phyloP scores from a whole-genome alignment of 1,284 basidiomycete genomes.

The Apiotrichum veenhuisii region DNA sequence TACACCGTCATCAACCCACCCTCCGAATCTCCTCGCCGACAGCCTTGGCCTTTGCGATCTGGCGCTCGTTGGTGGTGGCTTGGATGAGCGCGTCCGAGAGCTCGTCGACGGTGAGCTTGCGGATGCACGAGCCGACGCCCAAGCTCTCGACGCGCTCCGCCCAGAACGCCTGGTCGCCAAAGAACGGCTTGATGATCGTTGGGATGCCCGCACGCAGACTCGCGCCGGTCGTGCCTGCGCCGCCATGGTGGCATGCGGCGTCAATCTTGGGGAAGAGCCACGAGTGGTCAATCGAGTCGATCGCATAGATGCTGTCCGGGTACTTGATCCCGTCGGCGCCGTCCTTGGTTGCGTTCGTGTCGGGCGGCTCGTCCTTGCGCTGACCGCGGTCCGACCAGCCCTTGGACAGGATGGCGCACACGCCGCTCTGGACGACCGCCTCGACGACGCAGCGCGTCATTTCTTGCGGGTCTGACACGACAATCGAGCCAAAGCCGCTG shows the following conservation, averaged over 20 bases:
- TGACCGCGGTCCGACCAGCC: constrained; percentile 93
- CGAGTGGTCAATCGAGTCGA: constrained; percentile 89
- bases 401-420: constrained; percentile 88
- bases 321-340: constrained; percentile 53
- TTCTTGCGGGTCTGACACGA: constrained; percentile 86
- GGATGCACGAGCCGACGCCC: constrained; percentile 78
- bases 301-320: constrained; percentile 69
- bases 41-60: constrained; percentile 75
- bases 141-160: constrained; percentile 89
- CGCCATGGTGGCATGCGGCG: constrained; percentile 95
- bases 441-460: constrained; percentile 90
- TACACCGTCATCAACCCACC: constrained; percentile 54
- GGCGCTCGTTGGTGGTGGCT: constrained; percentile 82
- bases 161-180: constrained; percentile 98
- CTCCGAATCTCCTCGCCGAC: constrained; percentile 79
- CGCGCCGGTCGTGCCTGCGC: constrained; percentile 92
- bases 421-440: constrained; percentile 76
- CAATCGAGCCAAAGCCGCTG: constrained; percentile 91
- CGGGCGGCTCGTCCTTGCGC: constrained; percentile 29
- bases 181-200: constrained; percentile 95
- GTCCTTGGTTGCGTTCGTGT: constrained; percentile 23
- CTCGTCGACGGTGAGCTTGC: constrained; percentile 73
- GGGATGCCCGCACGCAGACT: constrained; percentile 68
- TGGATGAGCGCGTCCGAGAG: constrained; percentile 70
- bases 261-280: constrained; percentile 94